Evolutionary conservation across 768 basidiomycete species (phyloP).

Genomic region (Leucosporidium creatinivorum): DNA sequence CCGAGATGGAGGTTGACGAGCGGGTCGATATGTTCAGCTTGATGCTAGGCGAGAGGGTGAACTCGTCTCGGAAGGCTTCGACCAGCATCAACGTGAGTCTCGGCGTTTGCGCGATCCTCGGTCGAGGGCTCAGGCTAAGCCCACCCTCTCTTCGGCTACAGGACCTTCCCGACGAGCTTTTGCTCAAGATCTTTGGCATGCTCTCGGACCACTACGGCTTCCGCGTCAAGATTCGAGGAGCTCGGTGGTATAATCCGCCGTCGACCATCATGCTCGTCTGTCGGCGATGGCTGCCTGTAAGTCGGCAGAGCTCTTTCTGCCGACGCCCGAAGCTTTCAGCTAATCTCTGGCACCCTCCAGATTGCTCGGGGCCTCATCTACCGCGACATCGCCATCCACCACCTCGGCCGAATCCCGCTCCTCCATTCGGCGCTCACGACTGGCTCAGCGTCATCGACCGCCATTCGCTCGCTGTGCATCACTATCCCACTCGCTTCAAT

Average conservation of each 20-base stretch:
- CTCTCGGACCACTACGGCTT: not conserved
- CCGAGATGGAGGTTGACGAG: not conserved
- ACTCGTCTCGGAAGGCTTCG: not conserved
- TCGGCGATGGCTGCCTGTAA: slow-evolving; percentile 1
- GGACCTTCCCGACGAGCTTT: not conserved
- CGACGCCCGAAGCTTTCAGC: not conserved
- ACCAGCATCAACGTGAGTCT: not conserved
- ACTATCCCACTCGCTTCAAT: not conserved
- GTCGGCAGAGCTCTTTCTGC: not conserved
- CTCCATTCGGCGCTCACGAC: not conserved
- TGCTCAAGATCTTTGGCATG: not conserved
- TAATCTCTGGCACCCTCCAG: not conserved
- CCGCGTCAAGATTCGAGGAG: not conserved
- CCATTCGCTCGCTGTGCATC: not conserved
- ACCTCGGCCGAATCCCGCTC: not conserved
- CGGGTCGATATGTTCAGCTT: not conserved
- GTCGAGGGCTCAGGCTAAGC: not conserved
- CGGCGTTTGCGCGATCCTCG: not conserved
- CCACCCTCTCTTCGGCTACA: not conserved
- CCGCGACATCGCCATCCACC: slow-evolving; percentile 1
- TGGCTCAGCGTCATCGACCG: not conserved
- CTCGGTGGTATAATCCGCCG: not conserved
- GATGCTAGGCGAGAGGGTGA: not conserved
- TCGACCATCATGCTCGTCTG: not conserved
- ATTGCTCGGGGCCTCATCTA: not conserved